Evolutionary conservation across 2,329 filamentous ascomycete genomes (phyloP).

Genomic region (Didymella keratinophila): DNA sequence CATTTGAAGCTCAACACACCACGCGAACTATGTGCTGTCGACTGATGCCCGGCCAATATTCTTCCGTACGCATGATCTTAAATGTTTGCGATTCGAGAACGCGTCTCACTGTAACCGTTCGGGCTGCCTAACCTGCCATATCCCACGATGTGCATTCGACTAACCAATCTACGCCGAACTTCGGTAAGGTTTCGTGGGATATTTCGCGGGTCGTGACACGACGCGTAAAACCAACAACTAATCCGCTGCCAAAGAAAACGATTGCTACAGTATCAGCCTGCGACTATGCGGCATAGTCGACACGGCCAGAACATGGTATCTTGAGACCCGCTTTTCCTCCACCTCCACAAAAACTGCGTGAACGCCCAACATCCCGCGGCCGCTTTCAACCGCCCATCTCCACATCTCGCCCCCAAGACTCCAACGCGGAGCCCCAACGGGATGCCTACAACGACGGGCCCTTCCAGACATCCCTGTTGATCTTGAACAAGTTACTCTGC

Average conservation of each 20-base stretch:
- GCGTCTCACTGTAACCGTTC: neutral
- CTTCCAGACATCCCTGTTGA: constrained; percentile 78
- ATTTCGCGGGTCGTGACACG: neutral
- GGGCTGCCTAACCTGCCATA: constrained; percentile 3
- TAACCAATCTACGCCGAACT: constrained; percentile 11
- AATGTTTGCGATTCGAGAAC: constrained; percentile 1
- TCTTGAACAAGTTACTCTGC: constrained; percentile 83
- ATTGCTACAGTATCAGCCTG: constrained; percentile 4
- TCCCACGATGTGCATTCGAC: constrained; percentile 1
- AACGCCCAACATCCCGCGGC: constrained; percentile 27
- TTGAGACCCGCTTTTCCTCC: constrained; percentile 31
- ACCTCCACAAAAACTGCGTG: constrained; percentile 29
- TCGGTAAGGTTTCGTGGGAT: constrained; percentile 18
- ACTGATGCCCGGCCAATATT: constrained; percentile 5
- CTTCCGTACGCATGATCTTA: constrained; percentile 7
- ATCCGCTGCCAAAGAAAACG: constrained; percentile 2
- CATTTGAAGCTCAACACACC: neutral
- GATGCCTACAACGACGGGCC: constrained; percentile 38
- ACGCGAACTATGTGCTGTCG: neutral
- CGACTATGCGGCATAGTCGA: constrained; percentile 9
- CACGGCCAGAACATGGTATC: constrained; percentile 27
- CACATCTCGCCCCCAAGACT: constrained; percentile 11
- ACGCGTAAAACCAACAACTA: constrained; percentile 17
- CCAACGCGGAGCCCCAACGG: constrained; percentile 16
- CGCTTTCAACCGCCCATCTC: constrained; percentile 14